phyloP scores from a whole-genome alignment of 1,284 basidiomycete genomes.

The Hypsizygus ulmarius region DNA sequence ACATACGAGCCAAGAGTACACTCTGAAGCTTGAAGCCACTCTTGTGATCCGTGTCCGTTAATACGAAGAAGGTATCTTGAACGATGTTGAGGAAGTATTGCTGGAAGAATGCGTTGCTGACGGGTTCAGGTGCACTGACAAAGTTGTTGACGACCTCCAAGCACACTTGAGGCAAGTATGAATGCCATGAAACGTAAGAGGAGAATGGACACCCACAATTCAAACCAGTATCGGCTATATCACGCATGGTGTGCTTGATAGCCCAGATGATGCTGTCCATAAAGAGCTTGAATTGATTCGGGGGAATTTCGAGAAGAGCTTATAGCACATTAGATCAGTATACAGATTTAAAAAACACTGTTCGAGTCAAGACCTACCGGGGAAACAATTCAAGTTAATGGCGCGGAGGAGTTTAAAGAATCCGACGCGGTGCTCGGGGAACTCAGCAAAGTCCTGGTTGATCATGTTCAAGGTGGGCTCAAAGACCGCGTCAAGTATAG shows the following conservation, averaged over 20 bases:
- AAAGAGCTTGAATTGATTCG: conserved; percentile 95
- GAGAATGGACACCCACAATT: conserved; percentile 57
- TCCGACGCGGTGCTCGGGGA: conserved; percentile 94
- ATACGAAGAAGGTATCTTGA: conserved; percentile 96
- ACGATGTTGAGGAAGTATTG: conserved; percentile 93
- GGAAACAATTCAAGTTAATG: conserved; percentile 96
- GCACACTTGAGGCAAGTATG: conserved; percentile 59
- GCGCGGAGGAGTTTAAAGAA: conserved; percentile 96
- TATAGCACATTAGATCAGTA: conserved; percentile 10
- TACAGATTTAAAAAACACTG: conserved; percentile 5
- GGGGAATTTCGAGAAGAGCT: conserved; percentile 86
- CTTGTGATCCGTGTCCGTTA: conserved; percentile 99
- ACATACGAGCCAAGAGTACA: conserved; percentile 88
- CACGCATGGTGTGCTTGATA: conserved; percentile 99
- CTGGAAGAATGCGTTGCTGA: conserved; percentile 70
- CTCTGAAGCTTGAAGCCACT: conserved; percentile 94
- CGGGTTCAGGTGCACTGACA: conserved; percentile 70
- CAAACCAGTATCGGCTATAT: conserved; percentile 94
- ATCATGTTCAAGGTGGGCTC: conserved; percentile 99
- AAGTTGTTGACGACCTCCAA: conserved; percentile 97
- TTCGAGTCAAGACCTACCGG: conserved; percentile 51
- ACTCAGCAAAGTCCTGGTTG: conserved; percentile 98
- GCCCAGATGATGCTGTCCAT: conserved; percentile 99
- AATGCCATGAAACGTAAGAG: conserved; percentile 16
- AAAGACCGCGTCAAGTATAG: conserved; percentile 96